Evolutionary conservation across 1,284 basidiomycete species (phyloP).

Genomic region (Mycosarcoma maydis): DNA sequence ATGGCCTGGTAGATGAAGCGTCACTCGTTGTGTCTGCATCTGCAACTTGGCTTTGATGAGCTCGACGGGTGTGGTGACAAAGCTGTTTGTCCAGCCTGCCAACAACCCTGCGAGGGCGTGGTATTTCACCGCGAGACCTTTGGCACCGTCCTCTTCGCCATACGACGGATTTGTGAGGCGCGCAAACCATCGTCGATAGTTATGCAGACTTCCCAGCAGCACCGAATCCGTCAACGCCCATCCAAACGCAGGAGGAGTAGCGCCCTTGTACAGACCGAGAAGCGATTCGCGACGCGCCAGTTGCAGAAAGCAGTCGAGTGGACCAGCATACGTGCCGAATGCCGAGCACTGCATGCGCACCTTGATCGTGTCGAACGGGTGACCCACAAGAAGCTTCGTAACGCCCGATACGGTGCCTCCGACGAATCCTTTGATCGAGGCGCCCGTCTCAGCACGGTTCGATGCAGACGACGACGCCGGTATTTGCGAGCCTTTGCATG

Average conservation of each 20-base stretch:
- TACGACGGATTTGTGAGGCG: conserved; percentile 17
- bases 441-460: conserved; percentile 16
- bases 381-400: conserved; percentile 68
- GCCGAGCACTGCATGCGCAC: conserved; percentile 79
- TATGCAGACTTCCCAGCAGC: conserved; percentile 75
- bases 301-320: conserved; percentile 75
- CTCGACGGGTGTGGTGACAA: conserved; percentile 75
- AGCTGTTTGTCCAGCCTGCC: conserved; percentile 78
- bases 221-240: conserved; percentile 81
- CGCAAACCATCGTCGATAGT: conserved; percentile 43
- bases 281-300: conserved; percentile 74
- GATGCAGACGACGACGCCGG: not conserved
- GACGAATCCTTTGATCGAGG: conserved; percentile 65
- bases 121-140: conserved; percentile 40
- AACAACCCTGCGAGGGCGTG: conserved; percentile 74
- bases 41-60: conserved; percentile 76
- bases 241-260: conserved; percentile 75
- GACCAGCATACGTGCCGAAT: conserved; percentile 76
- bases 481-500: not conserved
- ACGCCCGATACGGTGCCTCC: conserved; percentile 67
- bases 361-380: conserved; percentile 76
- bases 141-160: conserved; percentile 25
- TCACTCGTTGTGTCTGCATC: conserved; percentile 74
- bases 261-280: conserved; percentile 69
- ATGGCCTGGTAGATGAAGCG: conserved; percentile 39